Evolutionary conservation across 306 rosid species (phyloP).

Genomic region (Glycine tomentella): DNA sequence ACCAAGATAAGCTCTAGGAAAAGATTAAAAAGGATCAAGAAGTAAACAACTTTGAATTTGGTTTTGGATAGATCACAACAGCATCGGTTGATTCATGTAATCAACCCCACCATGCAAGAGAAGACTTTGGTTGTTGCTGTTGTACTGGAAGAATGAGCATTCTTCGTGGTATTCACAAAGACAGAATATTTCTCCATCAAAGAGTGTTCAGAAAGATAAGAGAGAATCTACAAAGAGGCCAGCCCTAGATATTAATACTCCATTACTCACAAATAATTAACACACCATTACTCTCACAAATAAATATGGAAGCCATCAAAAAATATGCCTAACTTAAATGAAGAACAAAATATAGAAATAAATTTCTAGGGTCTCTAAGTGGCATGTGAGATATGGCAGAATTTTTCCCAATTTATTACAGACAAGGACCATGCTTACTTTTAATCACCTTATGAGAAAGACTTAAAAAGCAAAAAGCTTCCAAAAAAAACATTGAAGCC

Average conservation of each 20-base stretch:
- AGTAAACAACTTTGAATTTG: background rate
- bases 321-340: background rate
- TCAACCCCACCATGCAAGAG: background rate
- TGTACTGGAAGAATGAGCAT: background rate
- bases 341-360: background rate
- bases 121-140: background rate
- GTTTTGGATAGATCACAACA: background rate
- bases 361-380: background rate
- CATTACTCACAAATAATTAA: background rate
- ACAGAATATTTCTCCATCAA: background rate
- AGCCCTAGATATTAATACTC: background rate
- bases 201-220: background rate
- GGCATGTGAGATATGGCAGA: background rate
- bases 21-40: background rate
- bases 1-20: background rate
- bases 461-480: too few relatives aligned
- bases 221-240: background rate
- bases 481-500: too few relatives aligned
- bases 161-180: background rate
- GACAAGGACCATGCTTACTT: background rate
- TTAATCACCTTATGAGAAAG: background rate
- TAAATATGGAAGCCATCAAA: background rate
- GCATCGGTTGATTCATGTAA: background rate
- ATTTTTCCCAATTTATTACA: background rate
- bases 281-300: background rate